phyloP scores from a whole-genome alignment of 768 basidiomycete species.

The Leccinellum albellum region DNA sequence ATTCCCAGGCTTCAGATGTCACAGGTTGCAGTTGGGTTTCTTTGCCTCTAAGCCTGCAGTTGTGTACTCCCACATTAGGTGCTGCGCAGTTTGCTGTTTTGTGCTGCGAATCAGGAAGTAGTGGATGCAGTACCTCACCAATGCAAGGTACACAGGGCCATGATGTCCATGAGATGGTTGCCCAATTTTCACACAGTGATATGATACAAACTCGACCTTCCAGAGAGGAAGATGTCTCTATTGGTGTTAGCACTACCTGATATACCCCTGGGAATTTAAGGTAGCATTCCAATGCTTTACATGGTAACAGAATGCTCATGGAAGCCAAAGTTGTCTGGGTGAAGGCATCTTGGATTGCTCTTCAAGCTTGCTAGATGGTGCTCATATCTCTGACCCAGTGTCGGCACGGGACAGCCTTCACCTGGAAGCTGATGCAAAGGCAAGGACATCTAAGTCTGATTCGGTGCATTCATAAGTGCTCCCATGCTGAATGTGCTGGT shows the following conservation, averaged over 20 bases:
- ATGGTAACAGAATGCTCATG: not conserved
- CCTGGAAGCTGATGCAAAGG: not conserved
- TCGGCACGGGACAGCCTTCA: not conserved
- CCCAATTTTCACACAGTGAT: not conserved
- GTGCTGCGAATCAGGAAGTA: not conserved
- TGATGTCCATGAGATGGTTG: not conserved
- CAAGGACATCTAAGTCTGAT: not conserved
- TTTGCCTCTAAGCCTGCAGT: not conserved
- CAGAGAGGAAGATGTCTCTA: not conserved
- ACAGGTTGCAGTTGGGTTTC: too few relatives aligned
- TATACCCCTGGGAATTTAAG: not conserved
- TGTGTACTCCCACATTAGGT: not conserved
- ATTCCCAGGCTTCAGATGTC: not conserved
- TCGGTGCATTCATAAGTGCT: slow-evolving; percentile 6
- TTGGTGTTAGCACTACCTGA: not conserved
- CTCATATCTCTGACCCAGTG: not conserved
- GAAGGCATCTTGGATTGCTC: not conserved
- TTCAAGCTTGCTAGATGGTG: not conserved
- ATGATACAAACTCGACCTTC: not conserved
- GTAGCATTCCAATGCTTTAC: not conserved
- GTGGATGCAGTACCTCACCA: not conserved
- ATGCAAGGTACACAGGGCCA: not conserved
- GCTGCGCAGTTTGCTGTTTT: not conserved
- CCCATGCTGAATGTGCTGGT: not conserved
- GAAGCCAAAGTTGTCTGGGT: not conserved